A percentile compares a stretch with the other conserved stretches of the same genome.
Evolutionary conservation across 352 stramenopile genomes (phyloP).

Genomic region (Thalassiosira mediterranea): DNA sequence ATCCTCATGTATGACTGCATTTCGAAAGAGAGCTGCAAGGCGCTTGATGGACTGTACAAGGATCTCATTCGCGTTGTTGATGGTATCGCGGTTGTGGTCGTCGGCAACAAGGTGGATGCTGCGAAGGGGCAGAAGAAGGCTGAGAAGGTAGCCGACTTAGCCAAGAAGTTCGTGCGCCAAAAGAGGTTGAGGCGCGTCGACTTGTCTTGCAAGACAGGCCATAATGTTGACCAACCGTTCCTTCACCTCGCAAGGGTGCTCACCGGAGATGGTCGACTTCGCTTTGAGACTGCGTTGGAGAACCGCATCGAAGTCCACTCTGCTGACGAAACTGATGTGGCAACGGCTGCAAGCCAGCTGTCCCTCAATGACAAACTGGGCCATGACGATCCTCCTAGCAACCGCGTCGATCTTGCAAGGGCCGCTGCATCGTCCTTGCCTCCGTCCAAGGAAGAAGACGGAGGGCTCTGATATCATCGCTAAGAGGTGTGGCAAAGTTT

Average conservation of each 20-base stretch:
- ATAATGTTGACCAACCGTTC: not conserved
- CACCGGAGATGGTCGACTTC: constrained; percentile 3
- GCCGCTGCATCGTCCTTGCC: constrained; percentile 1
- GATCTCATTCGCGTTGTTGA: constrained; percentile 2
- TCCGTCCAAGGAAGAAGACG: constrained; percentile 1
- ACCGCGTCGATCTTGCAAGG: not conserved
- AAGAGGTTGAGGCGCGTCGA: constrained; percentile 1
- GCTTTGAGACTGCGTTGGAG: not conserved
- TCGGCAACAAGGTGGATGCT: constrained; percentile 19
- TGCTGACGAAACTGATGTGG: constrained; percentile 5
- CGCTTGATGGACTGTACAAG: not conserved
- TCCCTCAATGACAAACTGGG: constrained; percentile 3
- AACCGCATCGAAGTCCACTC: not conserved
- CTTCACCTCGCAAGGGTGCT: constrained; percentile 2
- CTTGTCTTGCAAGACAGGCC: constrained; percentile 8
- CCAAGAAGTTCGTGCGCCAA: not conserved
- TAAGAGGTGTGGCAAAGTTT: no score
- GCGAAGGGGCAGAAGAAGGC: constrained; percentile 1
- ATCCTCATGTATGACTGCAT: constrained; percentile 24
- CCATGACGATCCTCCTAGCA: not conserved
- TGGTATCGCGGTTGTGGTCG: constrained; percentile 3
- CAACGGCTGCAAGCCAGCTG: not conserved
- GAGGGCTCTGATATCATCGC: no score
- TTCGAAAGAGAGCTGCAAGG: not conserved
- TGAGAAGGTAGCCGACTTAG: constrained; percentile 3